Percentiles rank a stretch among this genome's conserved stretches.
Evolutionary conservation across 2,329 filamentous ascomycete genomes (phyloP).

Genomic region (Dryadomyces sulphureus): DNA sequence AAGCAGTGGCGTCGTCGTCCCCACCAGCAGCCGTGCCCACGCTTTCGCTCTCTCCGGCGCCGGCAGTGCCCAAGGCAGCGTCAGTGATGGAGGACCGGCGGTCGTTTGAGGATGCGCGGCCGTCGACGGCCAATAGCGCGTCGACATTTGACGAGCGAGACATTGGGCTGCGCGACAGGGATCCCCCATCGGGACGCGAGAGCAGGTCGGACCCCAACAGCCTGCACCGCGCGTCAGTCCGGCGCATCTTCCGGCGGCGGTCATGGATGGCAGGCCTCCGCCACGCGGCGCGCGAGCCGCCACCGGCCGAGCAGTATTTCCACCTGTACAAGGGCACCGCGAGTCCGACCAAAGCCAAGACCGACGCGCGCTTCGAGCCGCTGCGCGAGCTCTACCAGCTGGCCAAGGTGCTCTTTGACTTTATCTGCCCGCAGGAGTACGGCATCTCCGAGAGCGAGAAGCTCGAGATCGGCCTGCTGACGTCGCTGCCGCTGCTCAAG

Average conservation of each 20-base stretch:
- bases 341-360: conserved; percentile 59
- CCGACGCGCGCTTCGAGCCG: conserved; percentile 73
- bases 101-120: conserved; percentile 7
- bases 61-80: background rate
- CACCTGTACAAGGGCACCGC: conserved; percentile 66
- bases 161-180: conserved; percentile 7
- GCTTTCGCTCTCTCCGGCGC: background rate
- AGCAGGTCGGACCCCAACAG: conserved; percentile 11
- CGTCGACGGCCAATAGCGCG: background rate
- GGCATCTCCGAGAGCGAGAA: conserved; percentile 93
- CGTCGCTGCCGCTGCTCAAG: conserved; percentile 81
- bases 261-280: conserved; percentile 42
- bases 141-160: background rate
- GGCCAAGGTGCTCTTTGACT: conserved; percentile 92
- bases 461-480: conserved; percentile 92
- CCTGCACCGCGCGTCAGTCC: conserved; percentile 23
- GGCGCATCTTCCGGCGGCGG: conserved; percentile 42
- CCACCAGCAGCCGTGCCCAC: background rate
- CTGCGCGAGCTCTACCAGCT: conserved; percentile 86
- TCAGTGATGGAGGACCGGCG: conserved; percentile 4
- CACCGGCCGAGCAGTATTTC: conserved; percentile 63
- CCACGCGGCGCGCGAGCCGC: conserved; percentile 31
- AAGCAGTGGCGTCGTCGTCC: conserved; percentile 9
- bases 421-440: conserved; percentile 96
- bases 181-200: conserved; percentile 14